Evolutionary conservation across 75 land plant species (phyloP).

Genomic region (Larix kaempferi): DNA sequence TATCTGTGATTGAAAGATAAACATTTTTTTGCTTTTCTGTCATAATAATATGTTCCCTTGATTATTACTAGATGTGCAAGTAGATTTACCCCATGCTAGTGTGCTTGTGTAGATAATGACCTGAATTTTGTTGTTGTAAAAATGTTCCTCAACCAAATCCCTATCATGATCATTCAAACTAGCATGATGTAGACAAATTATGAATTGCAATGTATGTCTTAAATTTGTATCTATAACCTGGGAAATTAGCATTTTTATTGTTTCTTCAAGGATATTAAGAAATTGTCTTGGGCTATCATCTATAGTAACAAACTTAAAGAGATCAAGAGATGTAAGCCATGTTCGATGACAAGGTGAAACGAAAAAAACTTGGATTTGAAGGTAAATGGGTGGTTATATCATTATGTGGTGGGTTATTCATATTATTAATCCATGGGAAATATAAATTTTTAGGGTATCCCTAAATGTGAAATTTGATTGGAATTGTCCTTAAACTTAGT

Average conservation of each 20-base stretch:
- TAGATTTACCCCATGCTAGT: slow-evolving; percentile 97
- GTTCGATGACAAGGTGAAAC: slow-evolving; percentile 97
- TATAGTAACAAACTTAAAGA: slow-evolving; percentile 97
- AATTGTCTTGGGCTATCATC: slow-evolving; percentile 92
- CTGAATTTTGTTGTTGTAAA: slow-evolving; percentile 92
- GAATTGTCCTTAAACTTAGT: too few species aligned
- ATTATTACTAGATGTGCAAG: slow-evolving; percentile 97
- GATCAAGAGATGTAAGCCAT: slow-evolving; percentile 90
- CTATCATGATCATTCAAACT: slow-evolving; percentile 90
- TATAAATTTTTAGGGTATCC: slow-evolving; percentile 98
- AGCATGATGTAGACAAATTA: slow-evolving; percentile 97
- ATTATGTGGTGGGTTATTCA: slow-evolving; percentile 99
- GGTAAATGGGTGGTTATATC: slow-evolving; percentile 98
- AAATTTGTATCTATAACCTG: slow-evolving; percentile 79
- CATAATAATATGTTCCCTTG: too few species aligned
- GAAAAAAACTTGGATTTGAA: slow-evolving; percentile 81
- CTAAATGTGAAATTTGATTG: slow-evolving; percentile 16
- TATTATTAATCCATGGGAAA: slow-evolving; percentile 98
- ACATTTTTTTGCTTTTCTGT: too few species aligned
- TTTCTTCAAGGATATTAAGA: slow-evolving; percentile 70
- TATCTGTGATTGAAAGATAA: too few species aligned
- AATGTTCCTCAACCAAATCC: slow-evolving; percentile 91
- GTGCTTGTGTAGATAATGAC: slow-evolving; percentile 95
- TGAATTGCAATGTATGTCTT: slow-evolving; percentile 95
- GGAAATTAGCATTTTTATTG: slow-evolving; percentile 67